Conservation (phyloP, 2,329 filamentous ascomycete species). For the Beauveria varroae region DNA sequence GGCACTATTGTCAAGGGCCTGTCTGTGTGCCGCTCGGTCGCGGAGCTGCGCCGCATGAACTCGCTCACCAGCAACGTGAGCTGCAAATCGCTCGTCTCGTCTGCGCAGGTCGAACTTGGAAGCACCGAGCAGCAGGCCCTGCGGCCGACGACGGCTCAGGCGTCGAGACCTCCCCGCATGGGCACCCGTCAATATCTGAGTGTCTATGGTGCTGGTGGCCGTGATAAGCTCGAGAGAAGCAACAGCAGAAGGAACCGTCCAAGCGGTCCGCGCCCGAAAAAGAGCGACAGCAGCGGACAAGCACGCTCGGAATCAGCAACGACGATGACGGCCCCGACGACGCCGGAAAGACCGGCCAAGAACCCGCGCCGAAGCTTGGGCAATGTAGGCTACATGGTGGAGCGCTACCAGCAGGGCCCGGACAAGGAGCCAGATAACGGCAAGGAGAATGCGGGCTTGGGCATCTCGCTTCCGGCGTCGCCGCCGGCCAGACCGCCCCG, state of each 20-base stretch:
- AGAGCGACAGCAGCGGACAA: background rate
- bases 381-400: slow-evolving; percentile 1
- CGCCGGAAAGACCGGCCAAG: slow-evolving; percentile 7
- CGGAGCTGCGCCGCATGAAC: slow-evolving; percentile 51
- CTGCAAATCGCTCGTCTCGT: slow-evolving; percentile 28
- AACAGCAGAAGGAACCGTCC: slow-evolving; percentile 14
- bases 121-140: slow-evolving; percentile 11
- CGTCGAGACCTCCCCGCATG: slow-evolving; percentile 18
- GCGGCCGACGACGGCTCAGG: slow-evolving; percentile 21
- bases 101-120: slow-evolving; percentile 16
- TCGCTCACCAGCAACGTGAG: slow-evolving; percentile 41
- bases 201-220: slow-evolving; percentile 17
- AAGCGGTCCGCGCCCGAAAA: background rate
- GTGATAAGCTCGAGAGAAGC: background rate
- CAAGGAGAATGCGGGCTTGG: slow-evolving; percentile 10
- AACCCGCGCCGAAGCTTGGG: slow-evolving; percentile 12
- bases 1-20: slow-evolving; percentile 5
- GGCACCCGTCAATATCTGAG: slow-evolving; percentile 40
- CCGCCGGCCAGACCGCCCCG: slow-evolving; percentile 4
- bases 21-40: slow-evolving; percentile 36
- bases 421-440: background rate
- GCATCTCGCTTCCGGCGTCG: background rate
- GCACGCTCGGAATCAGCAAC: background rate
- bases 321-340: background rate
- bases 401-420: background rate